These are phyloP conservation scores for Exophiala calicioides DNA, from an alignment of 2,329 filamentous ascomycete genomes.

Conservation along the genomic window DNA sequence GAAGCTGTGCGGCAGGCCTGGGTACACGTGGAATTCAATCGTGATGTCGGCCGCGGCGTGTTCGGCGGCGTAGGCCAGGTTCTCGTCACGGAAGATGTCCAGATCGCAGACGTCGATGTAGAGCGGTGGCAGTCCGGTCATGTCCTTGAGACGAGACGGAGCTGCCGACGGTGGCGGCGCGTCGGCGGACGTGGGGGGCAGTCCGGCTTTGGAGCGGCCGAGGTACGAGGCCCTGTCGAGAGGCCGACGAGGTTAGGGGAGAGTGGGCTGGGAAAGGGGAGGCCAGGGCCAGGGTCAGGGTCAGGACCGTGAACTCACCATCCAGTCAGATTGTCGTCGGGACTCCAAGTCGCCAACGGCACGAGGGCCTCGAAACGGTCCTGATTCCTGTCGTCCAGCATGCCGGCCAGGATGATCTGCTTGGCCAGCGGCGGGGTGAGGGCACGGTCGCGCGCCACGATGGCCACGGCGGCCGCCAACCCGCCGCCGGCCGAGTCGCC, in stretches of 20 bases:
- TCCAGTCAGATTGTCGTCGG: slow-evolving; percentile 42
- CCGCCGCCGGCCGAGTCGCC: slow-evolving; percentile 50
- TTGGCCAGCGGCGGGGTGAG: slow-evolving; percentile 37
- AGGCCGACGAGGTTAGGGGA: too few species aligned
- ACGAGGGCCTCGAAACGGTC: slow-evolving; percentile 37
- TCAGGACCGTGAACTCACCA: slow-evolving; percentile 34
- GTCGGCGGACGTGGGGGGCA: slow-evolving; percentile 34
- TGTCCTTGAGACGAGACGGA: slow-evolving; percentile 39
- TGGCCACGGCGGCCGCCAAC: slow-evolving; percentile 41
- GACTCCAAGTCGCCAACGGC: slow-evolving; percentile 40
- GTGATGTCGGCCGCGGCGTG: slow-evolving; percentile 43
- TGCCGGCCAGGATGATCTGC: slow-evolving; percentile 50
- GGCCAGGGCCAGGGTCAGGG: not conserved
- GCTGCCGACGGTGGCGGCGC: slow-evolving; percentile 37
- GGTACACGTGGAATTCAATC: slow-evolving; percentile 48
- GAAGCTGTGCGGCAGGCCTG: slow-evolving; percentile 45
- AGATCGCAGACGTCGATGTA: slow-evolving; percentile 49
- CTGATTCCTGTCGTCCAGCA: slow-evolving; percentile 48
- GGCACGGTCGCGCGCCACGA: slow-evolving; percentile 42
- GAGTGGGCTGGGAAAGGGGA: too few species aligned
- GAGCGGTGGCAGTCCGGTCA: slow-evolving; percentile 42
- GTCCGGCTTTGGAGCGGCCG: slow-evolving; percentile 30
- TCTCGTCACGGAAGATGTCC: slow-evolving; percentile 48
- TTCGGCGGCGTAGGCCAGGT: slow-evolving; percentile 44
- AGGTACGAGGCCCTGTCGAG: not conserved